Conservation (phyloP, 768 basidiomycete species). For the Tubosaeta sp. region DNA sequence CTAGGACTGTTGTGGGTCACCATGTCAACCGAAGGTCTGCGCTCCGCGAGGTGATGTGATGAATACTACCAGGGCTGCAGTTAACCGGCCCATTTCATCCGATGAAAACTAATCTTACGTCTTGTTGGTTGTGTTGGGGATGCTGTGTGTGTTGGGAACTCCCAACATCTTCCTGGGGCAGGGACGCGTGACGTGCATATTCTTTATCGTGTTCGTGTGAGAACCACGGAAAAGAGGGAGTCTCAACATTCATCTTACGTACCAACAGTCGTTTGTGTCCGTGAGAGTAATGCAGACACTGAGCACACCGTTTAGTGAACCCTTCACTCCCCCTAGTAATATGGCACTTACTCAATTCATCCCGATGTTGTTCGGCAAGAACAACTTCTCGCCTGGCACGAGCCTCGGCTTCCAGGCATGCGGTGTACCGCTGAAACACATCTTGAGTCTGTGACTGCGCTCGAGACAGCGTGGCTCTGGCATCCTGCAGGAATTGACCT, state of each 20-base stretch:
- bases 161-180: conserved; percentile 29
- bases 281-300: conserved; percentile 34
- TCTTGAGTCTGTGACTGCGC: conserved; percentile 72
- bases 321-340: conserved; percentile 11
- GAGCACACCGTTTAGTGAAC: conserved; percentile 13
- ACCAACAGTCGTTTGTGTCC: conserved; percentile 33
- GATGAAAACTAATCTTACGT: conserved; percentile 27
- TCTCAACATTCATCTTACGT: conserved; percentile 20
- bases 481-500: conserved; percentile 62
- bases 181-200: conserved; percentile 30
- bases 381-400: conserved; percentile 62
- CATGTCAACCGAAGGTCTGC: conserved; percentile 30
- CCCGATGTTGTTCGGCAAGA: conserved; percentile 65
- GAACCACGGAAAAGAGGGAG: conserved; percentile 9
- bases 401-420: conserved; percentile 62
- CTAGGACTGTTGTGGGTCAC: conserved; percentile 33
- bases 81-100: conserved; percentile 17
- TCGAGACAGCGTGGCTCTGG: conserved; percentile 54
- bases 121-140: conserved; percentile 28
- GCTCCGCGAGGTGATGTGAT: conserved; percentile 32
- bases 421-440: conserved; percentile 63
- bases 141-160: conserved; percentile 30
- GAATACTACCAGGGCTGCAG: conserved; percentile 23
- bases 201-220: conserved; percentile 26
- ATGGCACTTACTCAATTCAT: conserved; percentile 45